phyloP scores from a whole-genome alignment of 2,329 filamentous ascomycete species.

The Sarocladiaceae sp. region DNA sequence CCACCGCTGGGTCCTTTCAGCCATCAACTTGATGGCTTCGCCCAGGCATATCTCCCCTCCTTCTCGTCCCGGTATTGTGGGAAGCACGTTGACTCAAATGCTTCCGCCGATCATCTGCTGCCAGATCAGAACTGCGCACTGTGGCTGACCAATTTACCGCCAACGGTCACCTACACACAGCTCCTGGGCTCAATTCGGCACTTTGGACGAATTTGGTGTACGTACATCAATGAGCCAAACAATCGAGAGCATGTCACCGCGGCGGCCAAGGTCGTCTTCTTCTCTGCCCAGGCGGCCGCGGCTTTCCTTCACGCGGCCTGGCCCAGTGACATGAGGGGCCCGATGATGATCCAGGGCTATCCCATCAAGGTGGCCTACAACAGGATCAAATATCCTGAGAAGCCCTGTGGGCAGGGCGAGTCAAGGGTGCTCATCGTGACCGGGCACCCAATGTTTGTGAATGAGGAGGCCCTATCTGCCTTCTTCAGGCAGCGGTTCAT shows the following conservation, averaged over 20 bases:
- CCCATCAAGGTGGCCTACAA: constrained; percentile 39
- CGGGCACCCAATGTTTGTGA: constrained; percentile 40
- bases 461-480: constrained; percentile 29
- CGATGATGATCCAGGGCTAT: constrained; percentile 26
- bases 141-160: constrained; percentile 49
- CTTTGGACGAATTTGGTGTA: constrained; percentile 47
- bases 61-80: constrained; percentile 32
- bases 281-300: constrained; percentile 34
- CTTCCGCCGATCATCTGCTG: constrained; percentile 26
- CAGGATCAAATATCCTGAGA: constrained; percentile 38
- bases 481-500: constrained; percentile 40
- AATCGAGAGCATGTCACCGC: constrained; percentile 28
- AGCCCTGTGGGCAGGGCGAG: constrained; percentile 22
- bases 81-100: constrained; percentile 30
- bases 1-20: not conserved
- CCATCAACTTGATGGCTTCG: not conserved
- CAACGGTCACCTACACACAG: constrained; percentile 33
- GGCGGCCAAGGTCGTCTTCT: constrained; percentile 49
- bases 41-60: constrained; percentile 3
- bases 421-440: constrained; percentile 48
- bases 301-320: constrained; percentile 22
- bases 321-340: constrained; percentile 20
- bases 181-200: constrained; percentile 40
- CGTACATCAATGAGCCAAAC: constrained; percentile 46
- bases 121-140: constrained; percentile 43